These are phyloP conservation scores for Fusarium anthophilum DNA, from an alignment of 2,329 filamentous ascomycete species.

Conservation along the genomic window DNA sequence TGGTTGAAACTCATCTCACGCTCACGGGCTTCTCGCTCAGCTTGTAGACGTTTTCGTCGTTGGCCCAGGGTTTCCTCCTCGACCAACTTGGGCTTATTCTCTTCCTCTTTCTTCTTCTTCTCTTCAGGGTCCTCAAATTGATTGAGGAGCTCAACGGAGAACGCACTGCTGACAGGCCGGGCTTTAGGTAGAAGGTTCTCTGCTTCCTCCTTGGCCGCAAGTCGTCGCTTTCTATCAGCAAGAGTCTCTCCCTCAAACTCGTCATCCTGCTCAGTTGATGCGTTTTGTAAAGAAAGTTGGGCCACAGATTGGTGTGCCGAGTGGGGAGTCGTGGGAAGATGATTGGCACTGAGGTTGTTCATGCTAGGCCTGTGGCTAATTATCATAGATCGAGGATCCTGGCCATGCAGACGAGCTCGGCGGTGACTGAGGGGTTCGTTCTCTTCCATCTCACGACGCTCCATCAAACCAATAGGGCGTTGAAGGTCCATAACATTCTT, in stretches of 20 bases:
- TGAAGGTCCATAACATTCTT: conserved; percentile 64
- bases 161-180: conserved; percentile 70
- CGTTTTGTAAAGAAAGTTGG: conserved; percentile 17
- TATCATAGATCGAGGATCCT: conserved; percentile 56
- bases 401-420: conserved; percentile 77
- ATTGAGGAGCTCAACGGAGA: conserved; percentile 74
- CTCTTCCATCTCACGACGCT: conserved; percentile 86
- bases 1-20: conserved; percentile 59
- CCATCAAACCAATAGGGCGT: conserved; percentile 78
- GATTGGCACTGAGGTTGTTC: conserved; percentile 50
- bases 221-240: conserved; percentile 69
- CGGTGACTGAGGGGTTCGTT: conserved; percentile 87
- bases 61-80: conserved; percentile 84
- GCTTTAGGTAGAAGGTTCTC: conserved; percentile 59
- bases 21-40: conserved; percentile 71
- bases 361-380: conserved; percentile 53
- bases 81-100: conserved; percentile 46
- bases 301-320: conserved; percentile 37
- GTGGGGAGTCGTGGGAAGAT: conserved; percentile 30
- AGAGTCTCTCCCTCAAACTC: conserved; percentile 73
- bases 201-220: conserved; percentile 66
- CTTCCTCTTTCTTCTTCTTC: conserved; percentile 50
- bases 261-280: conserved; percentile 58
- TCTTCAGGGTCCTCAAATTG: conserved; percentile 66
- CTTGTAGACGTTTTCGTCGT: conserved; percentile 77